Evolutionary conservation across 768 basidiomycete genomes (phyloP).

Genomic region (Amanita rubescens): DNA sequence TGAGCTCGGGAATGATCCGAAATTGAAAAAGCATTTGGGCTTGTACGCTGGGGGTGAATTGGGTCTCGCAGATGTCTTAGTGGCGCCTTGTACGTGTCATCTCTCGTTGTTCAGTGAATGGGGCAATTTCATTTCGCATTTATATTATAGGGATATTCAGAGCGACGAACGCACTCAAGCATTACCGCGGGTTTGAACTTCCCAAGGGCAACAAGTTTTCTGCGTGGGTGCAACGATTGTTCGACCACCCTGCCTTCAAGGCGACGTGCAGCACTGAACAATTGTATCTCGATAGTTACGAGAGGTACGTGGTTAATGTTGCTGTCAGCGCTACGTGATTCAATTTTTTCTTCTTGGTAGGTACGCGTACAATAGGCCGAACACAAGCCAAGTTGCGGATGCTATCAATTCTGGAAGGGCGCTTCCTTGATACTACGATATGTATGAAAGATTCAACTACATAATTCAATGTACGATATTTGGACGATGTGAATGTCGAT

Average conservation of each 20-base stretch:
- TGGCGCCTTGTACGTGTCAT: slow-evolving; percentile 53
- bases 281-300: slow-evolving; percentile 66
- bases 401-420: slow-evolving; percentile 63
- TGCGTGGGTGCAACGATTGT: slow-evolving; percentile 46
- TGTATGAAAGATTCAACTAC: no score
- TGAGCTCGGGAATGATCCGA: slow-evolving; percentile 17
- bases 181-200: slow-evolving; percentile 61
- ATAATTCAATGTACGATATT: no score
- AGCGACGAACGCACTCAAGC: slow-evolving; percentile 51
- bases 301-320: slow-evolving; percentile 34
- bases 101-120: not conserved
- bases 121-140: accelerated
- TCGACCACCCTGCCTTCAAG: slow-evolving; percentile 57
- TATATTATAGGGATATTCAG: slow-evolving; percentile 73
- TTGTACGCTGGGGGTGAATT: slow-evolving; percentile 54
- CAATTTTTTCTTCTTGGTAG: slow-evolving; percentile 25
- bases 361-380: slow-evolving; percentile 71
- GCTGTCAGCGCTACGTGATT: not conserved
- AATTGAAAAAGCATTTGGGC: slow-evolving; percentile 36
- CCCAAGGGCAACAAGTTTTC: slow-evolving; percentile 41
- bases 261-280: slow-evolving; percentile 61
- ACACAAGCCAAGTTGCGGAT: slow-evolving; percentile 69
- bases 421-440: slow-evolving; percentile 60
- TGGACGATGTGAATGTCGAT: no score
- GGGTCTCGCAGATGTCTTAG: slow-evolving; percentile 62